Evolutionary conservation across 2,329 filamentous ascomycete genomes (phyloP).

Genomic region (Grosmannia penicillata): DNA sequence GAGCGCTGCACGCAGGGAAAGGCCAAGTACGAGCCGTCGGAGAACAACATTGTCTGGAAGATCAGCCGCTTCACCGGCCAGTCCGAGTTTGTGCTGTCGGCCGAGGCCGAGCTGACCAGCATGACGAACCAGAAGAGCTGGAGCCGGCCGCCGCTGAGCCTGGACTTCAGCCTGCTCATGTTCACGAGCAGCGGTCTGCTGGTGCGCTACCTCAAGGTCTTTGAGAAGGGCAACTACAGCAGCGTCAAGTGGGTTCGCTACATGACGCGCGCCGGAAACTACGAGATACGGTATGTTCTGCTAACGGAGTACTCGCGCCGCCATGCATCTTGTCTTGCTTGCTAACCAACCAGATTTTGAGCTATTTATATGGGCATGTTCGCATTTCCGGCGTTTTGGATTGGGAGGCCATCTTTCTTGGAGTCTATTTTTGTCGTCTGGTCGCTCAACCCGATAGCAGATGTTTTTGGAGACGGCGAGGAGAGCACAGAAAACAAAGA

Average conservation of each 20-base stretch:
- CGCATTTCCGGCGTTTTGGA: not conserved
- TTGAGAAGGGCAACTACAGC: slow-evolving; percentile 98
- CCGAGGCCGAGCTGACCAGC: slow-evolving; percentile 81
- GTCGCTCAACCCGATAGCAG: not conserved
- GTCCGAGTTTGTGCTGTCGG: slow-evolving; percentile 86
- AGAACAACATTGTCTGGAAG: slow-evolving; percentile 99
- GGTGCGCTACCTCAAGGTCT: slow-evolving; percentile 92
- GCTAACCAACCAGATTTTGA: not conserved
- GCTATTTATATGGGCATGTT: not conserved
- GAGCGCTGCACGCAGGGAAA: slow-evolving; percentile 92
- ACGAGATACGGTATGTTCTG: slow-evolving; percentile 68
- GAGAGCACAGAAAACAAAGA: not conserved
- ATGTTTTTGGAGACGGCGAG: not conserved
- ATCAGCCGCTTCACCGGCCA: slow-evolving; percentile 98
- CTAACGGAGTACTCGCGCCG: no score
- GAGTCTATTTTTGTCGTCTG: not conserved
- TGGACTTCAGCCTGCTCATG: slow-evolving; percentile 93
- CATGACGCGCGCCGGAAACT: slow-evolving; percentile 95
- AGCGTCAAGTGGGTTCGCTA: slow-evolving; percentile 99
- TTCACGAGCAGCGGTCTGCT: slow-evolving; percentile 89
- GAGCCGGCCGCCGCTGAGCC: slow-evolving; percentile 80
- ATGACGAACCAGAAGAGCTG: slow-evolving; percentile 98
- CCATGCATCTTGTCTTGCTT: not conserved
- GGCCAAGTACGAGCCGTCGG: slow-evolving; percentile 94
- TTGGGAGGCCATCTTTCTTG: not conserved